Percentiles rank a stretch among this genome's conserved stretches.
These are phyloP conservation scores for Gypsophila paniculata DNA, from an alignment of 179 eudicot genomes.

Conservation along the genomic window DNA sequence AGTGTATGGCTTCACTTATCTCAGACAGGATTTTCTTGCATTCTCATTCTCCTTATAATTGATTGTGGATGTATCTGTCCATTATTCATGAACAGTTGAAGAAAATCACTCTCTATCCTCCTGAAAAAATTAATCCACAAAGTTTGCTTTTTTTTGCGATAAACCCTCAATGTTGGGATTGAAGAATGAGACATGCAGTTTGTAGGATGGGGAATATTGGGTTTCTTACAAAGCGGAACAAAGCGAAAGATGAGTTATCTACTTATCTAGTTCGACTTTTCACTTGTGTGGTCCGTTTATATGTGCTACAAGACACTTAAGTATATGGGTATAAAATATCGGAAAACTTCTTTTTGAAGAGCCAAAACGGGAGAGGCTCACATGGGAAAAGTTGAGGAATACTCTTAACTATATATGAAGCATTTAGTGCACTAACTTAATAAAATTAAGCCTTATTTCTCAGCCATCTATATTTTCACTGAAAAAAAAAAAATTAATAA, in stretches of 20 bases:
- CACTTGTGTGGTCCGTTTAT: too few species aligned
- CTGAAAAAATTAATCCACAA: neutral
- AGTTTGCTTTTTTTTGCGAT: neutral
- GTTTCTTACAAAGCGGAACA: neutral
- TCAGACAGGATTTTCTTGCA: neutral
- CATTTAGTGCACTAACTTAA: too few species aligned
- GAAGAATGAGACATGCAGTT: neutral
- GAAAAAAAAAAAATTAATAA: too few species aligned
- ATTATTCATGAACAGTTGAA: neutral
- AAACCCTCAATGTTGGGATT: neutral
- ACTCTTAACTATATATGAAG: too few species aligned
- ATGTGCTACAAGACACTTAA: too few species aligned
- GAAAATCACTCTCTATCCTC: neutral
- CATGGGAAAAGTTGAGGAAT: too few species aligned
- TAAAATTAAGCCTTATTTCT: too few species aligned
- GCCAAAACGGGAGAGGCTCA: too few species aligned
- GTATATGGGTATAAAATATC: too few species aligned
- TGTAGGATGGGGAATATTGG: neutral
- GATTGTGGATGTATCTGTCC: neutral
- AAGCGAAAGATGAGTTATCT: neutral
- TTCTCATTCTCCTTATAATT: neutral
- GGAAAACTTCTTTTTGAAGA: too few species aligned
- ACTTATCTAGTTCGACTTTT: too few species aligned
- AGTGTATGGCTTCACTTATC: neutral
- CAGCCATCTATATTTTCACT: too few species aligned